Base-by-base conservation (phyloP, 1,284 basidiomycete species). In the Tilletiaria anomala region DNA sequence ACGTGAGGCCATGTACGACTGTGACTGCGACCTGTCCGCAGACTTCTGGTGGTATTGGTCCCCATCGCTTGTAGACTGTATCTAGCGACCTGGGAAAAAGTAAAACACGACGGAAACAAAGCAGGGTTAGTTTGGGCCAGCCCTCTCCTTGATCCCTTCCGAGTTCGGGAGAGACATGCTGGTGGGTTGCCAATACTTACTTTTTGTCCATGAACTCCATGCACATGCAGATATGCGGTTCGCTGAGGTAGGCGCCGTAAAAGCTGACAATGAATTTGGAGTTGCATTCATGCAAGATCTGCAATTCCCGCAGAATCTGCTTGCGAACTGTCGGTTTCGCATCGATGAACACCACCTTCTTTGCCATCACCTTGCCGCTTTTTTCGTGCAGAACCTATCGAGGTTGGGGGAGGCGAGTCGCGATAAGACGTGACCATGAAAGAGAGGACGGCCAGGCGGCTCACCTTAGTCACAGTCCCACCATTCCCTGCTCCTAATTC, bases 401-500 rank as follows among this genome's bases (percentile, higher is more conserved):
- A 16, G 11, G n/a, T 23, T 14, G 22, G 33, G 17, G 14, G 14
- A 16, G 32, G 32, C n/a, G 8, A 10, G 14, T 11, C 12, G 11
- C 22, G 37, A 41, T n/a, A 11, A 38, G 40, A 34, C 8, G 2
- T 21, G 39, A 18, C 15, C 19, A 8, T 18, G n/a, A n/a, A n/a
- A n/a, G n/a, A n/a, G n/a, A n/a, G n/a, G n/a, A n/a, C n/a, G 15
- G 16, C 10, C 26, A 12, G 10, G 35, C 2, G 15, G 12, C 43
- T 39, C 42, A 59, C 89, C 70, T 84, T 86, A 67, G 83, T 84
- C 42, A 97, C 93, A 39, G 88, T 94, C 32, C 93, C 91, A 1
- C 91, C 88, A 62, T 96, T 96, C n/a, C 91, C 91, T 50, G 87
- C 81, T 0, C 91, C 91, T 3, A 97, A 75, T 68, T 97, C 91